These are phyloP conservation scores for Leptographium lundbergii DNA, from an alignment of 2,329 filamentous ascomycete genomes.

Conservation along the genomic window DNA sequence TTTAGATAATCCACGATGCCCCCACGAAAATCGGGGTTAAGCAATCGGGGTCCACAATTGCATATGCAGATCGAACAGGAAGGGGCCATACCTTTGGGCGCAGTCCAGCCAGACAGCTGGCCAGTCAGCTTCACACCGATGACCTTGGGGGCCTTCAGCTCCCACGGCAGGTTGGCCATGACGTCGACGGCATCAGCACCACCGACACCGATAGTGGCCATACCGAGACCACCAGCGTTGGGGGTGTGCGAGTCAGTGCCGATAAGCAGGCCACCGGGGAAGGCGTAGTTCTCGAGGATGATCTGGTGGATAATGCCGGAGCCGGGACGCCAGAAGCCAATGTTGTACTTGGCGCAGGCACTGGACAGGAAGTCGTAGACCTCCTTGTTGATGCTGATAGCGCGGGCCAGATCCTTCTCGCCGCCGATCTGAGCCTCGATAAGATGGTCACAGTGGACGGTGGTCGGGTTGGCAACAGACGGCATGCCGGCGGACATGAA, in stretches of 20 bases:
- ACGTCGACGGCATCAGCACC: conserved; percentile 96
- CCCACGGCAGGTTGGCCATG: conserved; percentile 92
- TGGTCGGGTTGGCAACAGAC: conserved; percentile 83
- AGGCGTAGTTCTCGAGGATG: conserved; percentile 92
- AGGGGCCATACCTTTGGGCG: conserved; percentile 54
- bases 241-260: conserved; percentile 96
- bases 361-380: conserved; percentile 96
- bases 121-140: conserved; percentile 77
- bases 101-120: conserved; percentile 76
- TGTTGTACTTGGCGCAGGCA: conserved; percentile 72
- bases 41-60: too few relatives aligned
- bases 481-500: conserved; percentile 96
- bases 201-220: conserved; percentile 91
- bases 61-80: too few relatives aligned
- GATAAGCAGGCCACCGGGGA: conserved; percentile 97
- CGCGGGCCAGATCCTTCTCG: conserved; percentile 68
- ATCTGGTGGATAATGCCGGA: conserved; percentile 97
- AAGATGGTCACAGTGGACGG: conserved; percentile 98
- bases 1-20: too few relatives aligned
- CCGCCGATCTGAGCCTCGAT: conserved; percentile 92
- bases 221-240: conserved; percentile 88
- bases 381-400: conserved; percentile 86
- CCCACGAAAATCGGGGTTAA: too few relatives aligned
- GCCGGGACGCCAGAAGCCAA: conserved; percentile 91
- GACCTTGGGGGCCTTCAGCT: conserved; percentile 90